Percentiles rank a stretch among this genome's conserved stretches.
Conservation (phyloP, 2,329 filamentous ascomycete genomes). For the Trichophyton verrucosum region DNA sequence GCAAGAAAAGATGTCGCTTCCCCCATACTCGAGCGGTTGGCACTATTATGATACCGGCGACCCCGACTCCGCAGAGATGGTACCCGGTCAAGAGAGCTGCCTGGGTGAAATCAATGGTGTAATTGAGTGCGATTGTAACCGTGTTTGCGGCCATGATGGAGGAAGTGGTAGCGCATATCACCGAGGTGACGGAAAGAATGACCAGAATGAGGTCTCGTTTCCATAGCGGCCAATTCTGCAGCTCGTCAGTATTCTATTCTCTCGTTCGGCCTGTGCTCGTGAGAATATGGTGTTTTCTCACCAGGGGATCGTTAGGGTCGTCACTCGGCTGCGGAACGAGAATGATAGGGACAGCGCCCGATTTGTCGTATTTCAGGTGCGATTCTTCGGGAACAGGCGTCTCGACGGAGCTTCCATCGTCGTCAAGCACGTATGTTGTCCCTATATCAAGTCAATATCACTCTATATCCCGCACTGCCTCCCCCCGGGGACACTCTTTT, state of each 20-base stretch:
- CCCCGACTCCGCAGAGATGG: slow-evolving; percentile 69
- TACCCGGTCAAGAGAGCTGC: slow-evolving; percentile 78
- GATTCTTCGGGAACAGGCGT: slow-evolving; percentile 21
- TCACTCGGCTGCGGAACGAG: slow-evolving; percentile 84
- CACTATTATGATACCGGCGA: slow-evolving; percentile 74
- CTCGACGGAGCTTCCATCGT: slow-evolving; percentile 37
- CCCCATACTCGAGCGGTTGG: slow-evolving; percentile 83
- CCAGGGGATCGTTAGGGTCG: slow-evolving; percentile 78
- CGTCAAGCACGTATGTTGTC: slow-evolving; percentile 49
- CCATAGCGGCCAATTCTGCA: slow-evolving; percentile 73
- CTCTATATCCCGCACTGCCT: neutral
- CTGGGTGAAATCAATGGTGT: slow-evolving; percentile 54
- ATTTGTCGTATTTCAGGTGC: slow-evolving; percentile 59
- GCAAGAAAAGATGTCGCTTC: slow-evolving; percentile 74
- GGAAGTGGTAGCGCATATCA: slow-evolving; percentile 73
- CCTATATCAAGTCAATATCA: slow-evolving; percentile 17
- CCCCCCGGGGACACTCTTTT: slow-evolving; percentile 10
- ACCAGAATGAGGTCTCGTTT: slow-evolving; percentile 68
- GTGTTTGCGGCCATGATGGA: slow-evolving; percentile 84
- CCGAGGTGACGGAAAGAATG: slow-evolving; percentile 64
- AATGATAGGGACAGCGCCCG: slow-evolving; percentile 56
- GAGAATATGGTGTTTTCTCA: slow-evolving; percentile 25
- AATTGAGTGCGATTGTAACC: slow-evolving; percentile 58
- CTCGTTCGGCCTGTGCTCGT: neutral
- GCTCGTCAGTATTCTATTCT: neutral